A percentile compares a stretch with the other conserved stretches of the same genome.
Evolutionary conservation across 2,329 filamentous ascomycete genomes (phyloP).

Genomic region (Xylariaceae sp.): DNA sequence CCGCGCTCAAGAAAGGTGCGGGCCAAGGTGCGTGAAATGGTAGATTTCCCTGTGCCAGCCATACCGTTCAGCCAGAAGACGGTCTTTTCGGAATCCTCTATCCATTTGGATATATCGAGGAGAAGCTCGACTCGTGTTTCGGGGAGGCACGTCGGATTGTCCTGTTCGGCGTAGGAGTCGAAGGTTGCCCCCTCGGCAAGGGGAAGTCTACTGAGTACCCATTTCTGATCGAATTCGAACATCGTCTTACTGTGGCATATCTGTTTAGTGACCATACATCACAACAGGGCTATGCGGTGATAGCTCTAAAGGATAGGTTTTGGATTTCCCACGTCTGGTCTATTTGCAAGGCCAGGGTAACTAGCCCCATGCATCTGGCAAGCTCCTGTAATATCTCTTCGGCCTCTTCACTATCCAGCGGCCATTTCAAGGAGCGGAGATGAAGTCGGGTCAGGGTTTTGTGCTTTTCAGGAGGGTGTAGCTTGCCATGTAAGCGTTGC

Average conservation of each 20-base stretch:
- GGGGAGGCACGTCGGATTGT: slow-evolving; percentile 31
- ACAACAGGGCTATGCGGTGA: not conserved
- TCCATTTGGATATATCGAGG: slow-evolving; percentile 32
- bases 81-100: slow-evolving; percentile 18
- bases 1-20: not conserved
- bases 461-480: slow-evolving; percentile 23
- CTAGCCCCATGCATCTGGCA: slow-evolving; percentile 26
- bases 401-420: slow-evolving; percentile 36
- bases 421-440: slow-evolving; percentile 38
- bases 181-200: slow-evolving; percentile 28
- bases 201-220: slow-evolving; percentile 19
- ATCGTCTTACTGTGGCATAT: not conserved
- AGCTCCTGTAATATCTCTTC: slow-evolving; percentile 29
- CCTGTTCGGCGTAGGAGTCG: slow-evolving; percentile 35
- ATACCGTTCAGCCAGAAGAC: slow-evolving; percentile 40
- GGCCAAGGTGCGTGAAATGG: slow-evolving; percentile 36
- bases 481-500: slow-evolving; percentile 23
- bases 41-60: slow-evolving; percentile 41
- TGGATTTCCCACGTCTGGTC: slow-evolving; percentile 32
- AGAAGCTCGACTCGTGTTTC: slow-evolving; percentile 35
- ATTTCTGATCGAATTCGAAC: slow-evolving; percentile 23
- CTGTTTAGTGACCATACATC: not conserved
- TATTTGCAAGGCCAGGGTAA: slow-evolving; percentile 33
- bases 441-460: slow-evolving; percentile 35
- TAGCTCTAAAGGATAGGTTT: too few species aligned